Evolutionary conservation across 306 rosid genomes (phyloP).

Genomic region (Glycine tomentella): DNA sequence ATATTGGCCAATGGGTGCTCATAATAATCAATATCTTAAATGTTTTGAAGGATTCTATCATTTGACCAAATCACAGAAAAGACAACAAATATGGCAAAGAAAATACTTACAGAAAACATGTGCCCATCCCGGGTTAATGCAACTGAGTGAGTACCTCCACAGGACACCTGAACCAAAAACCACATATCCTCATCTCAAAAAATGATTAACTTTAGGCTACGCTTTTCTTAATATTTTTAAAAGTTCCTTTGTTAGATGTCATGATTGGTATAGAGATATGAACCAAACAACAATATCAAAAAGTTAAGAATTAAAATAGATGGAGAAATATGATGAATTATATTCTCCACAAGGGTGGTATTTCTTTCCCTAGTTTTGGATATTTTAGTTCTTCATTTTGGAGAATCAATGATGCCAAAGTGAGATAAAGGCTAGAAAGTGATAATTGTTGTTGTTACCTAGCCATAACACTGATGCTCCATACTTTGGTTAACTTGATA

Average conservation of each 20-base stretch:
- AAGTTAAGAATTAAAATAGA: constrained; percentile 36
- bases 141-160: constrained; percentile 98
- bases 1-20: constrained; percentile 3
- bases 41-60: constrained; percentile 8
- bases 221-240: background rate
- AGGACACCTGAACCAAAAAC: constrained; percentile 69
- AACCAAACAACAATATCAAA: constrained; percentile 17
- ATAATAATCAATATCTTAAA: constrained; percentile 5
- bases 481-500: background rate
- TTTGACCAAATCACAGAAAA: constrained; percentile 27
- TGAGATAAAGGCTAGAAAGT: background rate
- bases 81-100: constrained; percentile 11
- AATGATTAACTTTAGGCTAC: background rate
- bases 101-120: constrained; percentile 77
- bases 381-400: constrained; percentile 6
- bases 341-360: background rate
- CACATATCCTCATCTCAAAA: constrained; percentile 16
- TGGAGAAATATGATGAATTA: constrained; percentile 13
- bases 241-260: background rate
- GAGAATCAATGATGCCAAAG: constrained; percentile 15
- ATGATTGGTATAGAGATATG: background rate
- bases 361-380: constrained; percentile 20
- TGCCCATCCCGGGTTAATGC: constrained; percentile 90
- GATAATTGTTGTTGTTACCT: background rate
- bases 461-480: constrained; percentile 14